These are phyloP conservation scores for Chlamydomonas schloesseri DNA, from an alignment of 139 green algal genomes.

Conservation along the genomic window DNA sequence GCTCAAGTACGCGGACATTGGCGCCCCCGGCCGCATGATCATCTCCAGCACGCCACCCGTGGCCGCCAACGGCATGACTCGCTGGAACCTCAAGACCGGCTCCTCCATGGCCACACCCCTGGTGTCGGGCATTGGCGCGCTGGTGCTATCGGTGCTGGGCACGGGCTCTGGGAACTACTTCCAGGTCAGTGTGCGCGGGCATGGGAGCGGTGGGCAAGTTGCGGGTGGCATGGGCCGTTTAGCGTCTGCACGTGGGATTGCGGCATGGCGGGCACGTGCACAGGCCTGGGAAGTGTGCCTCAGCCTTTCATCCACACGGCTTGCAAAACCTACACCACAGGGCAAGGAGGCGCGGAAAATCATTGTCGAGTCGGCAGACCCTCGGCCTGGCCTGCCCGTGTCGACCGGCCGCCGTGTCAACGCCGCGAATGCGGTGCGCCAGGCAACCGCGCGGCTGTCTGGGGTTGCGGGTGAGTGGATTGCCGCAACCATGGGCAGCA, in stretches of 20 bases:
- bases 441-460: background rate
- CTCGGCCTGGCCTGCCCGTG: background rate
- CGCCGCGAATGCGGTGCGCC: background rate
- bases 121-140: constrained; percentile 20
- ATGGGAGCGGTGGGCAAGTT: too few species aligned
- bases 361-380: background rate
- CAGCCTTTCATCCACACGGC: too few species aligned
- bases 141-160: constrained; percentile 44
- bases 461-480: background rate
- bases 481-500: too few species aligned
- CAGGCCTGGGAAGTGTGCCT: too few species aligned
- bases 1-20: constrained; percentile 2
- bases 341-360: background rate
- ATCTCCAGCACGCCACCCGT: background rate
- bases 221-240: too few species aligned
- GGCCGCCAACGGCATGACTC: background rate
- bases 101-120: constrained; percentile 51
- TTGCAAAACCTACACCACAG: background rate
- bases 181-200: background rate
- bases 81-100: constrained; percentile 19
- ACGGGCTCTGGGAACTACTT: constrained; percentile 21
- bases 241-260: too few species aligned
- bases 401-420: background rate
- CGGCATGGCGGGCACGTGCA: too few species aligned
- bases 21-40: background rate